Evolutionary conservation across 1,284 basidiomycete genomes (phyloP).

Genomic region (Takashimella tepidaria): DNA sequence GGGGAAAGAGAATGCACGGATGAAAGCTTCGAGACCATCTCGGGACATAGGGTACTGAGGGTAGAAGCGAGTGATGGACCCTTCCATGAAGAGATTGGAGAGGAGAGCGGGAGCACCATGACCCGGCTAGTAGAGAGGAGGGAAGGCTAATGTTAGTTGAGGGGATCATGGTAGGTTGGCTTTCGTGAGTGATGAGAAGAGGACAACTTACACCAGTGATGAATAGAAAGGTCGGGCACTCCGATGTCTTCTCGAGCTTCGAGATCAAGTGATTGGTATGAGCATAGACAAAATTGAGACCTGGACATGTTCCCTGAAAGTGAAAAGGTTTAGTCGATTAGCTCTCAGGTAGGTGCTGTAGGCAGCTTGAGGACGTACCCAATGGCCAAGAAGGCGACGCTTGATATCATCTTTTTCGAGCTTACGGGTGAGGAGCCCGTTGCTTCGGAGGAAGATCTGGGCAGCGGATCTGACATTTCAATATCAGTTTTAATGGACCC

Average conservation of each 20-base stretch:
- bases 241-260: not conserved
- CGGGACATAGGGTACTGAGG: conserved; percentile 63
- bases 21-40: conserved; percentile 56
- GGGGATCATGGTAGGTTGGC: too few relatives aligned
- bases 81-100: conserved; percentile 75
- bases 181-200: conserved; percentile 1
- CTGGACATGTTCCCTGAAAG: conserved; percentile 53
- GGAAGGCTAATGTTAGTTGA: conserved; percentile 49
- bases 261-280: conserved; percentile 68
- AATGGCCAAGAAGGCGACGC: conserved; percentile 62
- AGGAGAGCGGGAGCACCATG: conserved; percentile 82
- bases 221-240: conserved; percentile 55
- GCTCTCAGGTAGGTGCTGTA: too few relatives aligned
- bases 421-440: conserved; percentile 61
- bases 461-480: conserved; percentile 31
- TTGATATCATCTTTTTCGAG: conserved; percentile 67
- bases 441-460: conserved; percentile 69
- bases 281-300: conserved; percentile 69
- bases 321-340: too few relatives aligned
- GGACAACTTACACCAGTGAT: conserved; percentile 51
- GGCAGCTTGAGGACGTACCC: conserved; percentile 46
- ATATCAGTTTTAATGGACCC: not conserved
- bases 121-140: conserved; percentile 65
- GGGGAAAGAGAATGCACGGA: conserved; percentile 49
- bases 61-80: conserved; percentile 66